Conservation (phyloP, 371 early-diverging fungal genomes). For the Rhizomucor pusillus region DNA sequence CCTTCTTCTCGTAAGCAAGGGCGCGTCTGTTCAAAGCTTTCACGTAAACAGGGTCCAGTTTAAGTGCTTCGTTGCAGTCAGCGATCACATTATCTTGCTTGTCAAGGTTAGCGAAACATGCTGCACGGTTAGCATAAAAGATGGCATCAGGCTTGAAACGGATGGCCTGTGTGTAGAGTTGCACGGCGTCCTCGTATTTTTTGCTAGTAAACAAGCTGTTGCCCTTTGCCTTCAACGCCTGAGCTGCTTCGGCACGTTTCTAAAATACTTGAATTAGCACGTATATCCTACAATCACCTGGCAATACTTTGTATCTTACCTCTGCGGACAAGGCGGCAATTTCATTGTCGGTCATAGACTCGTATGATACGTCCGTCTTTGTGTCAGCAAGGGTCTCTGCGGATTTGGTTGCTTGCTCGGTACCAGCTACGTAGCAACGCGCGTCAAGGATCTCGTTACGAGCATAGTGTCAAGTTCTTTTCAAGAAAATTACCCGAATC, state of each 20-base stretch:
- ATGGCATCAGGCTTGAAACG: constrained; percentile 75
- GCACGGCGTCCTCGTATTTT: constrained; percentile 83
- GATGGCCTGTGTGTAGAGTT: constrained; percentile 87
- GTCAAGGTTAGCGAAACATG: constrained; percentile 78
- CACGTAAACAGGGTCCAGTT: constrained; percentile 73
- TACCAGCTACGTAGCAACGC: neutral
- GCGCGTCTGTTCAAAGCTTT: constrained; percentile 86
- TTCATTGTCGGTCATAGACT: constrained; percentile 54
- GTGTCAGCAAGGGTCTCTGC: constrained; percentile 15
- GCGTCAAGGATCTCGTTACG: neutral
- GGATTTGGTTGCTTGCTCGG: constrained; percentile 22
- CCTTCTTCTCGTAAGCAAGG: constrained; percentile 74
- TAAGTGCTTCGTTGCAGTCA: constrained; percentile 70
- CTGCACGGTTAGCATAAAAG: constrained; percentile 94
- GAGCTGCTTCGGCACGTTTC: constrained; percentile 66
- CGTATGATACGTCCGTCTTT: constrained; percentile 33
- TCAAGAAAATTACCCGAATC: constrained; percentile 4
- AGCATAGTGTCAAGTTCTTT: neutral
- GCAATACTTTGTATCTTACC: constrained; percentile 19
- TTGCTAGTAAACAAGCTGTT: constrained; percentile 83
- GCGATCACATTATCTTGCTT: constrained; percentile 71
- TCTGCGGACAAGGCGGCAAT: constrained; percentile 57
- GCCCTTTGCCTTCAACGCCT: constrained; percentile 80
- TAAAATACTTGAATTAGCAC: constrained; percentile 13
- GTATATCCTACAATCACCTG: neutral